phyloP scores from a whole-genome alignment of 2,329 filamentous ascomycete species.

The Verticillium tricorpus region DNA sequence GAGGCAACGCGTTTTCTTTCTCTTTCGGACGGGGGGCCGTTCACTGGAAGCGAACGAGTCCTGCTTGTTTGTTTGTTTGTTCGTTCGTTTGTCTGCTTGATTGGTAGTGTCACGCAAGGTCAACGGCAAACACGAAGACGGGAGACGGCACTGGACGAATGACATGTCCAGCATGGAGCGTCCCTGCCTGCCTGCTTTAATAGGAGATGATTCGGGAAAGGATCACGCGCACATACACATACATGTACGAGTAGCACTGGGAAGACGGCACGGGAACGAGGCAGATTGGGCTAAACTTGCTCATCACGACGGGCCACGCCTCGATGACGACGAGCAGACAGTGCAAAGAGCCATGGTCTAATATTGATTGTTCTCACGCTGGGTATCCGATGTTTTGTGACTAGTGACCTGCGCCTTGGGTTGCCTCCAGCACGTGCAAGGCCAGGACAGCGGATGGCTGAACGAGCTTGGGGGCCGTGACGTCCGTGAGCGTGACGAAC shows the following conservation, averaged over 20 bases:
- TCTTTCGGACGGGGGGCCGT: background rate
- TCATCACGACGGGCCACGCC: background rate
- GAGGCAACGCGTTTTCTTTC: background rate
- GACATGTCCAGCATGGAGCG: background rate
- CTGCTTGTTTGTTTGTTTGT: background rate
- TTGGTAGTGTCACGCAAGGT: background rate
- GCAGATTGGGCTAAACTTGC: background rate
- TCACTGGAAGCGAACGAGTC: background rate
- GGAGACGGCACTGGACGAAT: background rate
- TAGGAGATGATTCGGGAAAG: background rate
- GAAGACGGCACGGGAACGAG: background rate
- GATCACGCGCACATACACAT: background rate
- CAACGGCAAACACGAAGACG: background rate
- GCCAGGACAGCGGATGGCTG: too few relatives aligned
- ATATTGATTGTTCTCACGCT: background rate
- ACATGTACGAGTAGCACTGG: background rate
- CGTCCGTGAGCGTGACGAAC: background rate
- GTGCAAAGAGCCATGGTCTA: background rate
- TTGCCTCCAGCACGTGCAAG: too few relatives aligned
- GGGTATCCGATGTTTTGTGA: background rate
- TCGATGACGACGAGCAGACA: background rate
- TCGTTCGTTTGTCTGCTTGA: background rate
- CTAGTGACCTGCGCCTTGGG: too few relatives aligned
- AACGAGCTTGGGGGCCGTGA: background rate
- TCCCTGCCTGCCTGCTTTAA: background rate